These are phyloP conservation scores for Jacaranda copaia DNA, from an alignment of 257 asterid species.

Conservation along the genomic window DNA sequence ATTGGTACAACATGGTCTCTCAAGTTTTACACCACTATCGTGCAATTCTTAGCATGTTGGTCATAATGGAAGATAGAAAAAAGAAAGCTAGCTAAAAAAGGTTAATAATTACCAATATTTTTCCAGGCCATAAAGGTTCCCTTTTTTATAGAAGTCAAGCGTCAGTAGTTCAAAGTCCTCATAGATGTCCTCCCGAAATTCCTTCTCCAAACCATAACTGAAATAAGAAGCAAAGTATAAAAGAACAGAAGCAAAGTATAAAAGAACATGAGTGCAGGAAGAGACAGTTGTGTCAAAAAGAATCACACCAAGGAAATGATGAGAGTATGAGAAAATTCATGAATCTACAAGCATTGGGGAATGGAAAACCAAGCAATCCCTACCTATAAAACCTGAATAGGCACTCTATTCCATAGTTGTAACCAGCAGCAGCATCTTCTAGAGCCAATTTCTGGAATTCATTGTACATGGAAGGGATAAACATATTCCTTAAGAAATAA, in stretches of 20 bases:
- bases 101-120: constrained; percentile 76
- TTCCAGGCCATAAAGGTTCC: constrained; percentile 93
- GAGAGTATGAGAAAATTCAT: not conserved
- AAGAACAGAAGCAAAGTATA: not conserved
- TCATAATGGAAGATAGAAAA: not conserved
- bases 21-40: not conserved
- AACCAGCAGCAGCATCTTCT: constrained; percentile 90
- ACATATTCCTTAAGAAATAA: constrained; percentile 76
- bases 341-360: not conserved
- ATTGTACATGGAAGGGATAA: constrained; percentile 81
- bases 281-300: constrained; percentile 4
- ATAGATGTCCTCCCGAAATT: constrained; percentile 72
- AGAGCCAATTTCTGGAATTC: constrained; percentile 81
- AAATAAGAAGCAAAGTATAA: constrained; percentile 28
- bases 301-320: constrained; percentile 19
- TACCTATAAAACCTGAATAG: constrained; percentile 96
- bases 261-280: not conserved
- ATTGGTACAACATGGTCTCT: not conserved
- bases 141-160: constrained; percentile 69
- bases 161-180: constrained; percentile 81
- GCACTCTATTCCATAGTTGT: constrained; percentile 87
- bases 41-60: too few species aligned
- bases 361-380: not conserved
- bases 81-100: not conserved
- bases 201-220: constrained; percentile 94